phyloP scores from a whole-genome alignment of 495 filamentous ascomycete species.

The Lichina pygmaea region DNA sequence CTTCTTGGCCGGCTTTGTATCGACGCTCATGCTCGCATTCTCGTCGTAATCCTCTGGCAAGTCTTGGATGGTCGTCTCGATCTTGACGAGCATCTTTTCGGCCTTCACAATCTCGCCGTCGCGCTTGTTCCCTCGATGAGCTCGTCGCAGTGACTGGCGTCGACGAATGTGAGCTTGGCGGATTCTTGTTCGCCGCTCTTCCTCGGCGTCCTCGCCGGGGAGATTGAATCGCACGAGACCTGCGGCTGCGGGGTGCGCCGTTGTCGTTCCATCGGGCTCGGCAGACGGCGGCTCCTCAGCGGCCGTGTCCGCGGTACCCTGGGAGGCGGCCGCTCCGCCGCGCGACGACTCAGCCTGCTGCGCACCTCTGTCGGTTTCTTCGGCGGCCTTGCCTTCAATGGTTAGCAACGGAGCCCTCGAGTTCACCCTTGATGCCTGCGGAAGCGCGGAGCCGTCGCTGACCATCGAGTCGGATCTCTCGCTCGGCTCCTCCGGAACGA shows the following conservation, averaged over 20 bases:
- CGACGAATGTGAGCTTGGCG: constrained; percentile 14
- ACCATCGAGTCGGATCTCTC: too few relatives aligned
- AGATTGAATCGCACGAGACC: constrained; percentile 18
- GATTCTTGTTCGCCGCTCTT: constrained; percentile 11
- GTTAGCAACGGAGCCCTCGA: background rate
- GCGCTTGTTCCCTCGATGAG: constrained; percentile 16
- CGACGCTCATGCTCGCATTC: constrained; percentile 32
- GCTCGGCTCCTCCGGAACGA: too few relatives aligned
- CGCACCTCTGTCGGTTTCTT: too few relatives aligned
- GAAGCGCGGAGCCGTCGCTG: too few relatives aligned
- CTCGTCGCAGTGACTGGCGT: constrained; percentile 14
- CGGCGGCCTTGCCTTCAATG: background rate
- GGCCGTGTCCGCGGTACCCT: too few relatives aligned
- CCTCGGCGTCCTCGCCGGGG: constrained; percentile 17
- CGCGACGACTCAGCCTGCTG: too few relatives aligned
- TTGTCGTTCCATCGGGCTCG: background rate
- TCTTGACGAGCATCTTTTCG: constrained; percentile 45
- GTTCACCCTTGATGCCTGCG: background rate
- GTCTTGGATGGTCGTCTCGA: constrained; percentile 26
- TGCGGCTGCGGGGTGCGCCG: background rate
- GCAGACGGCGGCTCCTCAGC: too few relatives aligned
- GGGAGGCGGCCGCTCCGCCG: too few relatives aligned
- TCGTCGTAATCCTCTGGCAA: constrained; percentile 39
- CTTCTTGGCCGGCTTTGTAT: constrained; percentile 32
- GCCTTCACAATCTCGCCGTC: constrained; percentile 45